phyloP scores from a whole-genome alignment of 2,329 filamentous ascomycete genomes.

The Colletotrichum camelliae region DNA sequence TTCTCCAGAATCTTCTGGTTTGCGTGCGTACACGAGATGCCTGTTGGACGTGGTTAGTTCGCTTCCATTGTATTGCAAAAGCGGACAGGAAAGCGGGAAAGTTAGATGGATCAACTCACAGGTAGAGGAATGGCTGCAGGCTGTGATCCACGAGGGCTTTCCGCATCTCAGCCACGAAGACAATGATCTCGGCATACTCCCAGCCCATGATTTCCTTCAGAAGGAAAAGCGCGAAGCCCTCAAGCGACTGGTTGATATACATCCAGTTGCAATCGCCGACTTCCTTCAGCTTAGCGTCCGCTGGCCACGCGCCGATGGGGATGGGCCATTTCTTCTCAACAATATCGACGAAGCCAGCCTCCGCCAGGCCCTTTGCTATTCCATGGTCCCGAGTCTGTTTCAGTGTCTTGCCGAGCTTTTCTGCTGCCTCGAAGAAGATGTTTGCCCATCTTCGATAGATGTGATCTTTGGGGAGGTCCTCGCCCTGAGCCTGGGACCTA shows the following conservation, averaged over 20 bases:
- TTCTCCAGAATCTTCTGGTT: no score
- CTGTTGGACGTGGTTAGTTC: no score
- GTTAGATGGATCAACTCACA: no score
- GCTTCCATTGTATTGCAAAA: no score
- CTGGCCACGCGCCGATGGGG: slow-evolving; percentile 21
- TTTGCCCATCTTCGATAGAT: slow-evolving; percentile 27
- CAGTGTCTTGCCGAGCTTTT: slow-evolving; percentile 35
- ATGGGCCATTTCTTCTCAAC: slow-evolving; percentile 21
- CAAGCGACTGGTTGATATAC: slow-evolving; percentile 27
- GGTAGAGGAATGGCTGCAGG: no score
- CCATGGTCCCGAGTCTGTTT: slow-evolving; percentile 23
- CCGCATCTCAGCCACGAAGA: background rate
- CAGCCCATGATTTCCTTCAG: slow-evolving; percentile 32
- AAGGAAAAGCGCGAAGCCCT: slow-evolving; percentile 32
- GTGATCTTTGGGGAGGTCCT: background rate
- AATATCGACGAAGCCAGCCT: slow-evolving; percentile 27
- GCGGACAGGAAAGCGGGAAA: no score
- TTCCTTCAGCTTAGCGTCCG: background rate
- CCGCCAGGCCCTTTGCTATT: slow-evolving; percentile 24
- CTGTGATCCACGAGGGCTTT: no score
- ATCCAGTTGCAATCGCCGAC: slow-evolving; percentile 23
- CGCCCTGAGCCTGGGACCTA: background rate
- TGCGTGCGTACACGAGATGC: no score
- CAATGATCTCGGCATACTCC: background rate
- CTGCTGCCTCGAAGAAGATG: slow-evolving; percentile 30